Base-by-base conservation (phyloP, 169 alveolate species). In the Condylostoma magnum region DNA sequence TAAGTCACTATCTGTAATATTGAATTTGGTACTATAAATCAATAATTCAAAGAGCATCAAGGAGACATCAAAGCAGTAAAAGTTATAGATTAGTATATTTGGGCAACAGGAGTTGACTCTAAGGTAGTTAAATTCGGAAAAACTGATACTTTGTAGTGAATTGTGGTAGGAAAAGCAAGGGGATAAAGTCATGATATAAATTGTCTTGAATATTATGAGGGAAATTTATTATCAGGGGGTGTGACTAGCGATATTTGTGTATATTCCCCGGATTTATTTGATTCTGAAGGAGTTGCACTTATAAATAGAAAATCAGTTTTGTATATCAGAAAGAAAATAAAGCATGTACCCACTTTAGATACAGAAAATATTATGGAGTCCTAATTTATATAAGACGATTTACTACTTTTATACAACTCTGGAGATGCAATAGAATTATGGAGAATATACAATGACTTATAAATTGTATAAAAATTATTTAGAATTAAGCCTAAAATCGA, bases 181-280 rank as follows among this genome's bases (percentile, higher is more conserved):
- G 71, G 71, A 2, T 55, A 60, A 60, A 60, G 71, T 34, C 71
- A 60, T 27, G 56, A 60, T 41, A 34, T 60, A 34, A 10, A 38
- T n/a, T 12, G 25, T 18, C 1, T 60, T 12, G 71, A 52, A n/a
- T n/a, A 15, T 1, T 33, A 10, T 41, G n/a, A 60, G 12, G 30
- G 30, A 18, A 60, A 15, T 36, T 36, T 60, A 37, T 15, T 60
- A 22, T 60, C 71, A 36, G 71, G 71, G 2, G 71, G 71, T 1
- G 71, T 60, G 2, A 60, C 52, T 8, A 60, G 56, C 25, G 71
- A 60, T 4, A 60, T 60, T 36, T 60, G 71, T 41, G 57, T 37
- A 2, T 60, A 60, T 4, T 10, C 54, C 27, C 56, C 12, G 0
- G 56, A 60, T 10, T 1, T 33, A 20, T 60, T 60, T 41, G 54